A percentile compares a stretch with the other conserved stretches of the same genome.
These are phyloP conservation scores for Puccinia coronata DNA, from an alignment of 1,284 basidiomycete species.

Conservation along the genomic window DNA sequence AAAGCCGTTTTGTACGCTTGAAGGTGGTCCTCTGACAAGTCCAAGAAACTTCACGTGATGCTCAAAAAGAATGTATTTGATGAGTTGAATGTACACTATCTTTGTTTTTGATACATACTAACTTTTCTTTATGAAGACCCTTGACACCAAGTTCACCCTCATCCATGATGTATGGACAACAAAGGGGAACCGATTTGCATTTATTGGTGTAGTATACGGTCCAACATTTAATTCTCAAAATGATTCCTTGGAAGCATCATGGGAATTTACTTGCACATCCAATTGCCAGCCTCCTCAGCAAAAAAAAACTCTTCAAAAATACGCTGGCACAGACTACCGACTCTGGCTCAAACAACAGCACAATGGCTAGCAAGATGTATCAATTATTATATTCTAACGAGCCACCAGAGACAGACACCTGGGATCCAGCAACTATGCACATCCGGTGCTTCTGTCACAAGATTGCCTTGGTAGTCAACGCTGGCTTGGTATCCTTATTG, in stretches of 20 bases:
- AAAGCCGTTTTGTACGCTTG: background rate
- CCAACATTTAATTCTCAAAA: background rate
- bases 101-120: background rate
- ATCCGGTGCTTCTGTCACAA: too few species aligned
- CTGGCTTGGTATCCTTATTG: background rate
- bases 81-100: background rate
- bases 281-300: background rate
- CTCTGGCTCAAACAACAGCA: background rate
- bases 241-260: slow-evolving; percentile 9
- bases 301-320: background rate
- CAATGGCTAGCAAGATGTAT: slow-evolving; percentile 3
- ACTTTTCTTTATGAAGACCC: background rate
- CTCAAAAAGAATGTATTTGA: too few species aligned
- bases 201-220: slow-evolving; percentile 12
- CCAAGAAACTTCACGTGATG: slow-evolving; percentile 15
- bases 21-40: background rate
- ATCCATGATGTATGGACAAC: slow-evolving; percentile 32
- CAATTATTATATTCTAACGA: background rate
- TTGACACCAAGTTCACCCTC: slow-evolving; percentile 5
- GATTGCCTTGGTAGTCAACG: background rate
- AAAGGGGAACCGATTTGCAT: slow-evolving; percentile 6
- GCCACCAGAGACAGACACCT: background rate
- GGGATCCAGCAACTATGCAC: background rate
- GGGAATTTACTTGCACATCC: background rate
- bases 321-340: background rate